Evolutionary conservation across 2,329 filamentous ascomycete genomes (phyloP).

Genomic region (Sporothrix schenckii): DNA sequence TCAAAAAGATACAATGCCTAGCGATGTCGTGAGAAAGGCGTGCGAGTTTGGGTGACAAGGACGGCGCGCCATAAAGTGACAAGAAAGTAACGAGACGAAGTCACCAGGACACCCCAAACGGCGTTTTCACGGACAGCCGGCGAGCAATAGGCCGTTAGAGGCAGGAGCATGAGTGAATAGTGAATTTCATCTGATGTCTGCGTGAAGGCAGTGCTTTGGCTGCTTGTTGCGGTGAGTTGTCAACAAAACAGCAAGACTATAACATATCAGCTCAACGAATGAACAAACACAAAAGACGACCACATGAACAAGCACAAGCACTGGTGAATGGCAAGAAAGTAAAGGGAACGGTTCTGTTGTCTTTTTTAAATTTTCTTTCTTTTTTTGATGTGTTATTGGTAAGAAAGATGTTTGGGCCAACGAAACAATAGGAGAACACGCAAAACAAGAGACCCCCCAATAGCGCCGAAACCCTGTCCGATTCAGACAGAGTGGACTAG

Average conservation of each 20-base stretch:
- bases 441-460: slow-evolving; percentile 29
- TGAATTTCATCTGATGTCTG: neutral
- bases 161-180: neutral
- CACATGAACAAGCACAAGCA: neutral
- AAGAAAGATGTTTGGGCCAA: slow-evolving; percentile 1
- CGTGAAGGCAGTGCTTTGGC: neutral
- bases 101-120: neutral
- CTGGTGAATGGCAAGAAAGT: neutral
- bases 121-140: neutral
- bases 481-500: neutral
- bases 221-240: neutral
- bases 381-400: slow-evolving; percentile 8
- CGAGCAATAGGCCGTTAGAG: neutral
- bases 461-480: slow-evolving; percentile 32
- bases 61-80: neutral
- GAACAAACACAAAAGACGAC: neutral
- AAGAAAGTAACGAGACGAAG: neutral
- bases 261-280: neutral
- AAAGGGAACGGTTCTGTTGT: slow-evolving; percentile 18
- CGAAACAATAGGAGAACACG: neutral
- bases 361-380: slow-evolving; percentile 26
- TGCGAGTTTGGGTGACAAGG: neutral
- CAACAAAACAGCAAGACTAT: neutral
- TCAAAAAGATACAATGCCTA: too few relatives aligned
- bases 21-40: too few relatives aligned